These are phyloP conservation scores for Sungouiozyma ichnusensis DNA, from an alignment of 805 yeast species.

Conservation along the genomic window DNA sequence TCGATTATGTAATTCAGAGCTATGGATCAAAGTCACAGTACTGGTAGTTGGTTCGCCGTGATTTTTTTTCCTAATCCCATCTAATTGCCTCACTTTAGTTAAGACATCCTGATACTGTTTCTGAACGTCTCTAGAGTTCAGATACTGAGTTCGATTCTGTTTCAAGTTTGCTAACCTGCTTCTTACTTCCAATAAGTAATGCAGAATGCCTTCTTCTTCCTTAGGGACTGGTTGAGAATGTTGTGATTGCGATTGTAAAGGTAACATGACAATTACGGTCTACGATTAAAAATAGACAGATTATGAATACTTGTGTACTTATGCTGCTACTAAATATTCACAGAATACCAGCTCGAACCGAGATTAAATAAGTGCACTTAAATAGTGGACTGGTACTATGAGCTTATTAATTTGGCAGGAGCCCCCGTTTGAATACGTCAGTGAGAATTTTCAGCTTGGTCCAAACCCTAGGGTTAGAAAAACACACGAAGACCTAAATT, in stretches of 20 bases:
- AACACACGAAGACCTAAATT: too few species aligned
- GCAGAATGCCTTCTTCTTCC: constrained; percentile 31
- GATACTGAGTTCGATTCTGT: constrained; percentile 52
- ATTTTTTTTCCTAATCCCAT: constrained; percentile 39
- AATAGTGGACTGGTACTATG: too few species aligned
- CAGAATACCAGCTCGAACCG: too few species aligned
- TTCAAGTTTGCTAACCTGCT: constrained; percentile 38
- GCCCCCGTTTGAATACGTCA: neutral
- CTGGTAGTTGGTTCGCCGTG: constrained; percentile 10
- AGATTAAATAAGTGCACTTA: too few species aligned
- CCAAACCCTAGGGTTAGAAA: too few species aligned
- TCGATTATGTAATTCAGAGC: constrained; percentile 28
- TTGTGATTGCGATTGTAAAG: constrained; percentile 1
- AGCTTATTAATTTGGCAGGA: neutral
- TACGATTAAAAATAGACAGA: too few species aligned
- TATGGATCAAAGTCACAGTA: constrained; percentile 22
- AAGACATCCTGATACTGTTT: constrained; percentile 49
- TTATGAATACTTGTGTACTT: too few species aligned
- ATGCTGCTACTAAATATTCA: neutral
- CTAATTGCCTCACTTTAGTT: constrained; percentile 41
- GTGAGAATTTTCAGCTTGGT: neutral
- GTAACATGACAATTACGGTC: too few species aligned
- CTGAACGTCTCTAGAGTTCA: constrained; percentile 60
- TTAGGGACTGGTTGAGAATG: constrained; percentile 23
- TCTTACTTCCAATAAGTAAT: constrained; percentile 35